Percentiles rank a stretch among this genome's conserved stretches.
These are phyloP conservation scores for Ceratobasidium theobromae DNA, from an alignment of 1,284 basidiomycete species.

Conservation along the genomic window DNA sequence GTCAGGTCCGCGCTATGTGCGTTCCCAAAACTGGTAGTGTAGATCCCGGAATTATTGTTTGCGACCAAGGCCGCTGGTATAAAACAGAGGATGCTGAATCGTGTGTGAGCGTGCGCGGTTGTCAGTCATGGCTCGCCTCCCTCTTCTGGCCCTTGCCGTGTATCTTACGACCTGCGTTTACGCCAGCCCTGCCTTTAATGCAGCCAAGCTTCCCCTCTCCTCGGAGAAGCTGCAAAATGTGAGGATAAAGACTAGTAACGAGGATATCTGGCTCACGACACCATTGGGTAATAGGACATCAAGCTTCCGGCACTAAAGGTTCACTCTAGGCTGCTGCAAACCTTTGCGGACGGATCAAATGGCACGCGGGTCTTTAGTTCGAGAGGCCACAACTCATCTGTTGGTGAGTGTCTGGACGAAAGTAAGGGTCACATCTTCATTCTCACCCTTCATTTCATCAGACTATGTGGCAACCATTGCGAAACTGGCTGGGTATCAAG, in stretches of 20 bases:
- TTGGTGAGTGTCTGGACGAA: conserved; percentile 1
- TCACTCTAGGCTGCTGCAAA: conserved; percentile 18
- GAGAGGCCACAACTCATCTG: conserved; percentile 22
- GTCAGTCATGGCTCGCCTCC: conserved; percentile 13
- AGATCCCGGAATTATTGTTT: background rate
- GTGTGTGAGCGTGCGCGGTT: background rate
- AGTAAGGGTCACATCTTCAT: background rate
- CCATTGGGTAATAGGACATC: conserved; percentile 11
- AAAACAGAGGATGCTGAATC: background rate
- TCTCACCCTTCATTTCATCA: background rate
- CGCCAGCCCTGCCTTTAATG: background rate
- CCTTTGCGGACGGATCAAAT: conserved; percentile 26
- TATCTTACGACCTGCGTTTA: conserved; percentile 1
- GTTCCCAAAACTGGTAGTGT: background rate
- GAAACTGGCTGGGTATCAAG: conserved; percentile 18
- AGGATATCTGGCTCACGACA: background rate
- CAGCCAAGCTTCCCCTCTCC: background rate
- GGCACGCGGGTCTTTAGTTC: conserved; percentile 26
- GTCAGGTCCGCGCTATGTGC: background rate
- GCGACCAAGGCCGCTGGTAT: background rate
- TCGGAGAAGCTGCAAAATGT: conserved; percentile 26
- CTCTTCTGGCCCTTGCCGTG: conserved; percentile 1
- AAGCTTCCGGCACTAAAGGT: conserved; percentile 6
- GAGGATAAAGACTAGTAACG: background rate
- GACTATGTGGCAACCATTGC: conserved; percentile 28